phyloP scores from a whole-genome alignment of 805 yeast species.

The Kazachstania martiniae region DNA sequence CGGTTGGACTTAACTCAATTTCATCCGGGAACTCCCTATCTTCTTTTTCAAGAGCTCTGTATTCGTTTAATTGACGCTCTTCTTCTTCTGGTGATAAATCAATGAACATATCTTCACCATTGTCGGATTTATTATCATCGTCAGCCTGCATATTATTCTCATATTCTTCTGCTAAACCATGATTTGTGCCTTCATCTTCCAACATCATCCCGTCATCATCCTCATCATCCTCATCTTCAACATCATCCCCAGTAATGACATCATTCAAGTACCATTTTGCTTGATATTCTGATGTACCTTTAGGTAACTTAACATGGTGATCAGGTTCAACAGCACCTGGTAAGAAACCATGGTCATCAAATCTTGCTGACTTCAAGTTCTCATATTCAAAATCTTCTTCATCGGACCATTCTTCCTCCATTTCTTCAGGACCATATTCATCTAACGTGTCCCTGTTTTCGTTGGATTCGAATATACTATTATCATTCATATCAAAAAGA shows the following conservation, averaged over 20 bases:
- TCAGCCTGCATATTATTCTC: slow-evolving; percentile 21
- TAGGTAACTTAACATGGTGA: slow-evolving; percentile 42
- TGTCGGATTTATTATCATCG: slow-evolving; percentile 27
- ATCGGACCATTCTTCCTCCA: slow-evolving; percentile 32
- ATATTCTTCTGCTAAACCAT: slow-evolving; percentile 17
- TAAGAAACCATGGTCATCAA: slow-evolving; percentile 31
- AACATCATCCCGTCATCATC: slow-evolving; percentile 25
- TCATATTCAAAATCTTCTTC: slow-evolving; percentile 27
- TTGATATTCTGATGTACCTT: slow-evolving; percentile 71
- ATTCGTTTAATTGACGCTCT: slow-evolving; percentile 59
- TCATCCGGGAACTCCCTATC: slow-evolving; percentile 95
- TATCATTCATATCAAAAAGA: slow-evolving; percentile 9
- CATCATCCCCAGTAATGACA: slow-evolving; percentile 26
- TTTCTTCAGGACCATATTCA: slow-evolving; percentile 45
- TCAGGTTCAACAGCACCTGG: slow-evolving; percentile 25
- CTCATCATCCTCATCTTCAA: slow-evolving; percentile 24
- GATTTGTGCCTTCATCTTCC: slow-evolving; percentile 17
- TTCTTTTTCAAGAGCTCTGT: slow-evolving; percentile 60
- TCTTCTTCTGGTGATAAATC: slow-evolving; percentile 79
- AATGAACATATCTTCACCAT: slow-evolving; percentile 44
- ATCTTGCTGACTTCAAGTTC: slow-evolving; percentile 27
- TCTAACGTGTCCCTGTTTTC: slow-evolving; percentile 48
- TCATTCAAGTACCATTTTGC: slow-evolving; percentile 71
- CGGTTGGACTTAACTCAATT: slow-evolving; percentile 69
- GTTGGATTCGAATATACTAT: slow-evolving; percentile 24